A percentile compares a stretch with the other conserved stretches of the same genome.
These are phyloP conservation scores for Ustilago hordei DNA, from an alignment of 1,284 basidiomycete species.

Conservation along the genomic window DNA sequence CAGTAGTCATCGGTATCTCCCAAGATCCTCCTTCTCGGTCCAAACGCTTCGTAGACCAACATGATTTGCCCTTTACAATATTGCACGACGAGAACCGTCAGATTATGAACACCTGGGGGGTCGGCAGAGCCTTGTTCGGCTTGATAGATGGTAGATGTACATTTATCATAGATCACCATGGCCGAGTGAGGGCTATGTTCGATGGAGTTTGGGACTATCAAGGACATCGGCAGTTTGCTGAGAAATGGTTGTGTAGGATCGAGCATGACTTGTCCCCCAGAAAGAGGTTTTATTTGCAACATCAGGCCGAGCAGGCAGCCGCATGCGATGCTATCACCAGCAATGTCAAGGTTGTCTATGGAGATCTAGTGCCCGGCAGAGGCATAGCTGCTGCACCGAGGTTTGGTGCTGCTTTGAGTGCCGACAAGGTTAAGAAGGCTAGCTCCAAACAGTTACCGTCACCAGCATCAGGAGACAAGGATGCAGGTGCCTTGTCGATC, in stretches of 20 bases:
- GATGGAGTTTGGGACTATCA: conserved; percentile 59
- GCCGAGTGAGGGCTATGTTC: conserved; percentile 57
- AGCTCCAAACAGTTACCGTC: neutral
- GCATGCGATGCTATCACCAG: conserved; percentile 18
- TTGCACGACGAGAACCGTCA: conserved; percentile 51
- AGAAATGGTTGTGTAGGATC: conserved; percentile 59
- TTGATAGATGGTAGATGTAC: conserved; percentile 57
- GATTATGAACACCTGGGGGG: conserved; percentile 54
- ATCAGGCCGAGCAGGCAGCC: conserved; percentile 26
- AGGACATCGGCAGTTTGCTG: conserved; percentile 58
- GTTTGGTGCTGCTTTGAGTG: conserved; percentile 44
- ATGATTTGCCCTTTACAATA: conserved; percentile 52
- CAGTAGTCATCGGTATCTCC: conserved; percentile 62
- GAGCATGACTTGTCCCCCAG: conserved; percentile 56
- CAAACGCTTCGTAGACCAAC: conserved; percentile 56
- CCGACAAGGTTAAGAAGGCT: neutral
- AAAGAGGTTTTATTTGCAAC: conserved; percentile 37
- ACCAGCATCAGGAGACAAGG: neutral
- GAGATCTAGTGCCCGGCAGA: conserved; percentile 17
- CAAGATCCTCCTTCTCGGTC: conserved; percentile 51
- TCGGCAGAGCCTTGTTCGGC: conserved; percentile 46
- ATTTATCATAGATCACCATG: conserved; percentile 60
- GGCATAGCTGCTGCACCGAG: conserved; percentile 53
- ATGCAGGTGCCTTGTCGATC: neutral
- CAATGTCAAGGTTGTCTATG: conserved; percentile 44